Evolutionary conservation across 495 filamentous ascomycete genomes (phyloP), one percentile per base, ranked within the genome.

Genomic region (Aspergillus conjunctus): DNA sequence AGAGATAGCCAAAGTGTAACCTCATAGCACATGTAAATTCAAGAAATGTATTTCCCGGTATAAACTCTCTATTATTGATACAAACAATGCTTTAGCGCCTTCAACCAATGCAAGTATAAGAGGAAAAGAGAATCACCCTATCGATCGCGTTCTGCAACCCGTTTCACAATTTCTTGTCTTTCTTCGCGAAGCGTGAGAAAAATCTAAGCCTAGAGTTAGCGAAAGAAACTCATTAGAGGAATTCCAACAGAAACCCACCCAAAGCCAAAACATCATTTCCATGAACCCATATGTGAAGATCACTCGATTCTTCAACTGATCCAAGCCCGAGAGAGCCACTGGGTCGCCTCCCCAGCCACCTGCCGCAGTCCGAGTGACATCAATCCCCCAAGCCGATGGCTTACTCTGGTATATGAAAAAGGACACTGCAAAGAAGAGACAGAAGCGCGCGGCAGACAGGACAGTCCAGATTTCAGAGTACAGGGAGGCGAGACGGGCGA

Each of bases 181-280:
- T 81, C 79, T 52, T 81, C 72, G 14, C 79, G 75, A 22, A 80
- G 70, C 1, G 72, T 79, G 0, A 72, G 53, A 31, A 73, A 76
- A 39, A 73, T 71, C 79, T 81, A 59, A 73, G 9, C 46, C 83
- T 80, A 84, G 80, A 56, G 78, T 76, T 62, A 86, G 64, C 43
- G 78, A n/a, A n/a, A n/a, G n/a, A n/a, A n/a, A n/a, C n/a, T n/a
- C n/a, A n/a, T n/a, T n/a, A n/a, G n/a, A 26, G 26, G 26, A 5
- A 2, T 85, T 20, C 83, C 74, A 73, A 74, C 81, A 31, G 21
- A 7, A n/a, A 76, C 80, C 56, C 69, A 90, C 88, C 91, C 91
- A 97, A 70, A 95, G 90, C 92, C 91, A 96, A 54, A 83, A 81
- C 67, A 91, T 77, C 74, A 92, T 87, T 78, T 97, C 92, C 74